Evolutionary conservation across 2,329 filamentous ascomycete species (phyloP), one percentile per base, ranked within the genome.

Genomic region (Arthrocladium fulminans): DNA sequence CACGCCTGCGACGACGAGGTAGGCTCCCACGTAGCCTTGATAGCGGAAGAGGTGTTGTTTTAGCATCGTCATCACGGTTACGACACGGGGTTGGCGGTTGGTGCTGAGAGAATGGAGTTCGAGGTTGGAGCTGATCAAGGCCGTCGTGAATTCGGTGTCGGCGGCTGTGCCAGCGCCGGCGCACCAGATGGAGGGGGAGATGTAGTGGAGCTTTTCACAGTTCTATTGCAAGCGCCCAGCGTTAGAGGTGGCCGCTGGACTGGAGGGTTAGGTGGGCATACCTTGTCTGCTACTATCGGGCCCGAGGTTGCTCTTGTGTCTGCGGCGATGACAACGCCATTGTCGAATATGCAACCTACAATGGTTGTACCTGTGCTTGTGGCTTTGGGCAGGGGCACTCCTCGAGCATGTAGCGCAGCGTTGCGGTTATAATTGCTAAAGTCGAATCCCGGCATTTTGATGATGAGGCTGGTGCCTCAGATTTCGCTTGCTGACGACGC

Each of bases 381-480:
- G 54, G 92, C 92, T 74, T 96, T 97, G 62, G 94, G 92, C 52
- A 97, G 76, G 54, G 92, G 92, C 45, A 97, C 84, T 60, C 94
- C 94, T 70, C 84, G 82, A 61, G 90, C 88, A 69, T 97, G 90
- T 60, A 98, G 81, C 57, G 90, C 90, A 67, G 85, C 81, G 80
- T 98, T 98, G 76, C 92, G 88, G 80, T 95, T 95, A 81, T 97
- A 92, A 79, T 98, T 98, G 70, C 88, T 94, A 79, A 98, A 98
- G 75, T 97, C 89, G 79, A 96, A 95, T 73, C 89, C 89, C 62
- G 86, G 83, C 92, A 98, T 98, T 62, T 8, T 48, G 45, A 42
- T 13, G 32, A n/a, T 30, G 41, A 44, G 41, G 41, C 41, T 44
- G 15, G 13, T 29, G 24, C 40, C 40, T 43, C 40, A 35, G 13